Percentiles rank a stretch among this genome's conserved stretches.
These are phyloP conservation scores for Paramecium sonneborni DNA, from an alignment of 73 alveolate species.

Conservation along the genomic window DNA sequence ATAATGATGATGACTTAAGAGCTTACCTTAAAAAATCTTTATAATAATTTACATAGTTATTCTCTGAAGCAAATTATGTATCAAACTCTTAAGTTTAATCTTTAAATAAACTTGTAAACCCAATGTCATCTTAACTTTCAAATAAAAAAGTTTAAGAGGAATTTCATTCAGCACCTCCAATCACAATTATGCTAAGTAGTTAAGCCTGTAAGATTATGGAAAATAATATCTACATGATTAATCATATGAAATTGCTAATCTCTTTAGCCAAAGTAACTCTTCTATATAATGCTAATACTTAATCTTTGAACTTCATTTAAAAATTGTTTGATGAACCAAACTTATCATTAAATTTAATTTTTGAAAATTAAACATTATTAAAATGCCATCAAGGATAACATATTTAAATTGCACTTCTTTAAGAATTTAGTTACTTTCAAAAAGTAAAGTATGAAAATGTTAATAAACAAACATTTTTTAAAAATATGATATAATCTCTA, in stretches of 20 bases:
- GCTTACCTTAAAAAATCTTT: not conserved
- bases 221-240: not conserved
- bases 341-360: not conserved
- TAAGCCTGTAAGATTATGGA: not conserved
- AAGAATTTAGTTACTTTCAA: slow-evolving; percentile 4
- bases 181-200: not conserved
- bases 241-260: not conserved
- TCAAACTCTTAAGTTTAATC: not conserved
- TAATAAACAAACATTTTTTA: not conserved
- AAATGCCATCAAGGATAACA: not conserved
- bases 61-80: not conserved
- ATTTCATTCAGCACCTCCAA: not conserved
- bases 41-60: not conserved
- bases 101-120: not conserved
- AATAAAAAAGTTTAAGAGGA: not conserved
- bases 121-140: not conserved
- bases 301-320: not conserved
- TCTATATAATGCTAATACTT: not conserved
- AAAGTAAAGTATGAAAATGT: not conserved
- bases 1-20: slow-evolving; percentile 7
- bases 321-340: not conserved
- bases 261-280: not conserved
- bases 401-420: not conserved
- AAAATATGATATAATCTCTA: not conserved
- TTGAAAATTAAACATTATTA: not conserved